Conservation (phyloP, 139 green algal species). For the Coccomyxa sp. region DNA sequence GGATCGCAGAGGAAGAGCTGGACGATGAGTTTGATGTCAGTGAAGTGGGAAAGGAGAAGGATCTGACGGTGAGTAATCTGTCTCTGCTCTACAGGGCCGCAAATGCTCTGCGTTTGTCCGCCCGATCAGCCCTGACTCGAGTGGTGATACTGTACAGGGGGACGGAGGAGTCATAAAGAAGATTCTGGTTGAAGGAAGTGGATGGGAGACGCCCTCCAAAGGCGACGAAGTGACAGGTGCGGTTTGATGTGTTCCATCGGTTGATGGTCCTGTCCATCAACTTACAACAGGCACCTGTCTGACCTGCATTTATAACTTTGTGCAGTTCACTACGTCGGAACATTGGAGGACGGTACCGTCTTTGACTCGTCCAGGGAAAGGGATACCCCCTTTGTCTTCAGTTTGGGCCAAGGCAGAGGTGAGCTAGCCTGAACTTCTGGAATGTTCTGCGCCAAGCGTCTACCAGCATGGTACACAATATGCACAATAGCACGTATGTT, state of each 20-base stretch:
- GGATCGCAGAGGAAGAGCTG: not conserved
- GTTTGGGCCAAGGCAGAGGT: slow-evolving; percentile 56
- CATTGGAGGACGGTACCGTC: slow-evolving; percentile 83
- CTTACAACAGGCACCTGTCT: not conserved
- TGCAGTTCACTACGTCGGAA: slow-evolving; percentile 96
- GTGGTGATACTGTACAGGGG: slow-evolving; percentile 33
- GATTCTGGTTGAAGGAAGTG: slow-evolving; percentile 62
- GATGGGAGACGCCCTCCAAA: slow-evolving; percentile 78
- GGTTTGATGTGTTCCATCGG: not conserved
- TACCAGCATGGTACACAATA: not conserved
- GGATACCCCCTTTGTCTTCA: slow-evolving; percentile 84
- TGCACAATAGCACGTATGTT: not conserved
- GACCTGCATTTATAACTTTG: not conserved
- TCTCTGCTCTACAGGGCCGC: too few species aligned
- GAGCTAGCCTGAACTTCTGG: not conserved
- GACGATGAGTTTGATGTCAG: not conserved
- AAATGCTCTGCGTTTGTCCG: not conserved
- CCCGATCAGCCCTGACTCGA: not conserved
- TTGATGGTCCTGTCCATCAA: not conserved
- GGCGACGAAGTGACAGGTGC: slow-evolving; percentile 74
- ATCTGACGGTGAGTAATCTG: slow-evolving; percentile 26
- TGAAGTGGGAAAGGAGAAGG: slow-evolving; percentile 23
- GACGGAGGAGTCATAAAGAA: slow-evolving; percentile 86
- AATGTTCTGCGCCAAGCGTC: too few species aligned
- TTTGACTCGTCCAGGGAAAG: slow-evolving; percentile 92